Percentiles rank a stretch among this genome's conserved stretches.
phyloP scores from a whole-genome alignment of 345 rosid genomes.

The Lenwebbia sp. region DNA sequence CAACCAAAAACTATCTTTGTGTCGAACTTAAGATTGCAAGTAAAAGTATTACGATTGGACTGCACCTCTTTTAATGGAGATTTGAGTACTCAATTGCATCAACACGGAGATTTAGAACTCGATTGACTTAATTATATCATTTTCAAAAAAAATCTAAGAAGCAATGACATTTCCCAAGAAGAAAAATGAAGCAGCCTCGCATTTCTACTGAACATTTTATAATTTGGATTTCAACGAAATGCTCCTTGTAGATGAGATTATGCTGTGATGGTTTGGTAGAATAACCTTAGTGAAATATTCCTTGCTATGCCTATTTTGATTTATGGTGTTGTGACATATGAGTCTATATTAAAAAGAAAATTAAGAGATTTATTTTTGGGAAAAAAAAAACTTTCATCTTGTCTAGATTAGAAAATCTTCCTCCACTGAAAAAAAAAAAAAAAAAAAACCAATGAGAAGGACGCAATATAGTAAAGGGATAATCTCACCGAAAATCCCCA shows the following conservation, averaged over 20 bases:
- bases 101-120: accelerated
- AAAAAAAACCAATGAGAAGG: not conserved
- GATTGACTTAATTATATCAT: not conserved
- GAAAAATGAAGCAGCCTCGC: not conserved
- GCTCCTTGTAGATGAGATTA: not conserved
- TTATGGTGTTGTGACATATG: not conserved
- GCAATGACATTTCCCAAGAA: not conserved
- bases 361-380: not conserved
- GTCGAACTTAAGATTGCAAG: not conserved
- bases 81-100: not conserved
- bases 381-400: not conserved
- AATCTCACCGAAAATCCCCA: not conserved
- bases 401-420: not conserved
- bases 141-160: not conserved
- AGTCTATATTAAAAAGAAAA: not conserved
- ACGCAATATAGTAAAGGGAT: not conserved
- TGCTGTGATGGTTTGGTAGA: not conserved
- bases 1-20: not conserved
- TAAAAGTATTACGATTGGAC: not conserved
- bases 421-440: not conserved
- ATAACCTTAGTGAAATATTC: not conserved
- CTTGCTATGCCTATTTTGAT: not conserved
- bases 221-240: not conserved
- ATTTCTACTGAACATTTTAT: not conserved
- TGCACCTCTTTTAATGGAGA: accelerated